Evolutionary conservation across 371 early-diverging fungal genomes (phyloP).

Genomic region (Mucor ambiguus): DNA sequence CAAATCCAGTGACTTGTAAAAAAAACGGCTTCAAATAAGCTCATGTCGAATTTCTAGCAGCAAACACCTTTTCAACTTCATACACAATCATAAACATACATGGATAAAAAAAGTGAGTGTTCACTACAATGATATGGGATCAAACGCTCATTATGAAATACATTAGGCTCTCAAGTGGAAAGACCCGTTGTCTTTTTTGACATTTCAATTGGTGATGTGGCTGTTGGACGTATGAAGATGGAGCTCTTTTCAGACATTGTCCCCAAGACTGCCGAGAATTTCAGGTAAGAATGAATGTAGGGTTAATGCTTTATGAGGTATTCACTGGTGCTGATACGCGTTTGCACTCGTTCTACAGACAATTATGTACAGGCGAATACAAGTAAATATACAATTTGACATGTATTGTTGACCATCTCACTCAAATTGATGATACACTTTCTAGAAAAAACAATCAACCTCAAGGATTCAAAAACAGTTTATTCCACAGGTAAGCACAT

Average conservation of each 20-base stretch:
- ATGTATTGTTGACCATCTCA: background rate
- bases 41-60: background rate
- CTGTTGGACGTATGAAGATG: conserved; percentile 94
- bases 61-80: background rate
- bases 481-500: conserved; percentile 82
- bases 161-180: conserved; percentile 33
- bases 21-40: background rate
- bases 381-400: conserved; percentile 43
- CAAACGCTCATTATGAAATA: background rate
- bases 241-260: conserved; percentile 92
- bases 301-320: background rate
- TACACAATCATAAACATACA: background rate
- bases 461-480: conserved; percentile 88
- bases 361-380: conserved; percentile 93
- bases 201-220: conserved; percentile 74
- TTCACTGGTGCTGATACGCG: background rate
- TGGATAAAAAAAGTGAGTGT: conserved; percentile 15
- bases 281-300: conserved; percentile 39
- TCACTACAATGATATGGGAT: background rate
- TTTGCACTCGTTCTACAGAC: conserved; percentile 35
- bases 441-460: conserved; percentile 72
- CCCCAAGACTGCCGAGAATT: conserved; percentile 99
- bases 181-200: conserved; percentile 77
- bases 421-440: background rate
- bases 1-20: background rate